Conservation (phyloP, 2,329 filamentous ascomycete species). For the Hymenoscyphus linearis region DNA sequence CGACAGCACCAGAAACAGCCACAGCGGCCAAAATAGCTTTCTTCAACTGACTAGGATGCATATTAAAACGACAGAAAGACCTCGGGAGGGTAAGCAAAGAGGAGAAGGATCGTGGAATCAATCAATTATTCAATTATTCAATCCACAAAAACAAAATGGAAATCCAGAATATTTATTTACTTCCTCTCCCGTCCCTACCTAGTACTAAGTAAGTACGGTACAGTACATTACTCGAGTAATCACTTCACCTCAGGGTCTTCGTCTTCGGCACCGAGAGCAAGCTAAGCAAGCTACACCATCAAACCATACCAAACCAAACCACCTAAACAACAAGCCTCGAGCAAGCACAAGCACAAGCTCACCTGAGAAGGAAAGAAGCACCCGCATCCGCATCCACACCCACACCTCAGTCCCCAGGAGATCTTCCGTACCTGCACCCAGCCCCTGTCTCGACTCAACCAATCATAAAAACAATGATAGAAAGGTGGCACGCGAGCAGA, state of each 20-base stretch:
- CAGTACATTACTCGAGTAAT: no score
- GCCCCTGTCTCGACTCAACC: background rate
- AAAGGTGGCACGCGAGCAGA: background rate
- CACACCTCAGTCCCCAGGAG: background rate
- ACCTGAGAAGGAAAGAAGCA: background rate
- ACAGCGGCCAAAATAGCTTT: conserved; percentile 1
- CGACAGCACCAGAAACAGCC: conserved; percentile 6
- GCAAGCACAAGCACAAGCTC: no score
- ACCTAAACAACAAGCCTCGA: background rate
- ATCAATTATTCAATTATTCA: no score
- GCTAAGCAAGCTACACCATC: no score
- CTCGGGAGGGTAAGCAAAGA: background rate
- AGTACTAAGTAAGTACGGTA: no score
- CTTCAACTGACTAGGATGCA: conserved; percentile 3
- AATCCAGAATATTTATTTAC: background rate
- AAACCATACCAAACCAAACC: background rate
- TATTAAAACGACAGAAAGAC: background rate
- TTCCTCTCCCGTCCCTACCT: background rate
- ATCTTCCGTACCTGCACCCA: background rate
- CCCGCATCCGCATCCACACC: no score
- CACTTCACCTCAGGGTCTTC: no score
- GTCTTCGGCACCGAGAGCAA: background rate
- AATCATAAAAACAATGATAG: background rate
- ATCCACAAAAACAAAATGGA: background rate
- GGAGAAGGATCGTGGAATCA: background rate